Base-by-base conservation (phyloP, 345 rosid genomes). In the Mercurialis annua region DNA sequence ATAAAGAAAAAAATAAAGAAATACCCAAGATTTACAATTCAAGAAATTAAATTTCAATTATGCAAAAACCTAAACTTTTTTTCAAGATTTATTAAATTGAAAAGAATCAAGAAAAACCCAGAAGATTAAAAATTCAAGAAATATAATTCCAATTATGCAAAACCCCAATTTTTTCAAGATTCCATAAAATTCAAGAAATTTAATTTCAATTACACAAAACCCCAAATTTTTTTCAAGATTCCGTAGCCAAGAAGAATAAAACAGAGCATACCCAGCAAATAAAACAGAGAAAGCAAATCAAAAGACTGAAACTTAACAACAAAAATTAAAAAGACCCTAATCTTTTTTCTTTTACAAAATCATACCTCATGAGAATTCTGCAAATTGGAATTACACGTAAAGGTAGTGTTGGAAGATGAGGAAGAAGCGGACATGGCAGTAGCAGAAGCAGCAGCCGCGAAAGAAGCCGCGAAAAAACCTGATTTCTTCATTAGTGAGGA, bases 401-500 rank as follows among this genome's bases (percentile, higher is more conserved):
- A 62, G 59, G n/a, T 71, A 6, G 75, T 55, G 57, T 10, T 59
- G 1, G 65, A 70, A 20, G 84, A 77, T 30, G 83, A 72, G 34
- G 85, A 71, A 62, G 83, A 72, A 1, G 80, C 48, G 15, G 81
- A 73, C 57, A 88, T 74, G 70, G 82, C 68, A 33, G 85, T 84
- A 27, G 86, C 64, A 44, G 82, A 83, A 21, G 82, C 54, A 12
- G 82, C 78, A 26, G 91, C 86, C 26, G 85, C 74, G 44, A 80
- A 80, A 23, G 87, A 83, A 49, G 84, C 92, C 38, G 85, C 86
- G 0, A 86, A 48, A 58, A 86, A 26, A 31, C 85, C 81, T 3
- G 89, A 80, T 74, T 81, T 86, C 81, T 84, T 88, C 91, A 82
- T 87, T 53, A 21, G n/a, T 30, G 65, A 49, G 56, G 56, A 46